Percentiles rank a stretch among this genome's conserved stretches.
phyloP scores from a whole-genome alignment of 768 basidiomycete genomes.

The Chalciporus sphaerocephalus region DNA sequence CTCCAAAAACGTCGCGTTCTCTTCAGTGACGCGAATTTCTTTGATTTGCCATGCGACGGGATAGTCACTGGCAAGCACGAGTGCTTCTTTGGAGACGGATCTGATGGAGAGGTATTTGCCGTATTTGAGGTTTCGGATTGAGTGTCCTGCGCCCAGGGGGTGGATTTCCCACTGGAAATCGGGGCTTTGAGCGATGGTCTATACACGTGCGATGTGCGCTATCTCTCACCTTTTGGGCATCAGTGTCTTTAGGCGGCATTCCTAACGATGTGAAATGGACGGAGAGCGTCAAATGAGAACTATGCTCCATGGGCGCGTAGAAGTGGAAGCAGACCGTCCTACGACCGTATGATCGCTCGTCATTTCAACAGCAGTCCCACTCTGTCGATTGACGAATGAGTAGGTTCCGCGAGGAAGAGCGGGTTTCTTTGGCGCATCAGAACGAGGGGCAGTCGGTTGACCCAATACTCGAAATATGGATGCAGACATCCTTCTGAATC shows the following conservation, averaged over 20 bases:
- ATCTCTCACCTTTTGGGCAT: conserved; percentile 24
- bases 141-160: conserved; percentile 27
- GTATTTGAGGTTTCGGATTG: conserved; percentile 29
- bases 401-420: conserved; percentile 31
- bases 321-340: conserved; percentile 13
- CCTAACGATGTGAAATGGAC: too few relatives aligned
- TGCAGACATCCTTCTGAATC: conserved; percentile 16
- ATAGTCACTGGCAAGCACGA: conserved; percentile 25
- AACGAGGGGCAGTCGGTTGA: conserved; percentile 12
- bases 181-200: neutral
- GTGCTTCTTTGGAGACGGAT: conserved; percentile 22
- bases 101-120: conserved; percentile 29
- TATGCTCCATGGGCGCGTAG: too few relatives aligned
- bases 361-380: conserved; percentile 31
- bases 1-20: conserved; percentile 28
- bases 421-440: conserved; percentile 17
- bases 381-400: conserved; percentile 29
- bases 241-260: conserved; percentile 29
- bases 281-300: conserved; percentile 2
- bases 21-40: conserved; percentile 23
- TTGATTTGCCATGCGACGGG: conserved; percentile 27
- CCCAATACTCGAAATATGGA: conserved; percentile 21
- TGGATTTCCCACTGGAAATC: conserved; percentile 26
- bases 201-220: neutral
- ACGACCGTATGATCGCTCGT: conserved; percentile 20